Evolutionary conservation across 2,329 filamentous ascomycete genomes (phyloP).

Genomic region (Ophiostoma quercus): DNA sequence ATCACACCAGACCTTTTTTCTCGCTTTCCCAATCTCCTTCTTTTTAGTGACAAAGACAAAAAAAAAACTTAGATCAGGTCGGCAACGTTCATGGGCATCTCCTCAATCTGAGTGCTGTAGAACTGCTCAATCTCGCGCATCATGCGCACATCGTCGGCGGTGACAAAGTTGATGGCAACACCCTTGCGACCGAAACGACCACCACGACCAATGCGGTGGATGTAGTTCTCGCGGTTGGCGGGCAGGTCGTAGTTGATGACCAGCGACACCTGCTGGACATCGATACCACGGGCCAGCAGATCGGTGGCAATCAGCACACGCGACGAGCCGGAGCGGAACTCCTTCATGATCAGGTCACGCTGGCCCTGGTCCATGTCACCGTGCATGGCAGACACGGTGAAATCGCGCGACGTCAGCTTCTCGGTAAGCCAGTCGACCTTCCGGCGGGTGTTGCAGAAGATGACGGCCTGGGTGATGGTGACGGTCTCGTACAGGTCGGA

Average conservation of each 20-base stretch:
- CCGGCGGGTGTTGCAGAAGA: slow-evolving; percentile 99
- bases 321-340: slow-evolving; percentile 97
- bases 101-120: slow-evolving; percentile 99
- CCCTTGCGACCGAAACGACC: slow-evolving; percentile 99
- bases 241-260: slow-evolving; percentile 99
- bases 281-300: slow-evolving; percentile 96
- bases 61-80: slow-evolving; percentile 60
- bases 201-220: slow-evolving; percentile 98
- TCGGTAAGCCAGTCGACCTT: slow-evolving; percentile 99
- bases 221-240: slow-evolving; percentile 99
- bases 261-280: slow-evolving; percentile 98
- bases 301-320: slow-evolving; percentile 98
- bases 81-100: slow-evolving; percentile 97
- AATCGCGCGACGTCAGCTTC: slow-evolving; percentile 97
- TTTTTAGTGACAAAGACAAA: neutral
- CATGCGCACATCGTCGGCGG: slow-evolving; percentile 97
- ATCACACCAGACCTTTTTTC: slow-evolving; percentile 6
- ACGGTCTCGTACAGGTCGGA: slow-evolving; percentile 99
- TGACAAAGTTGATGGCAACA: slow-evolving; percentile 99
- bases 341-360: slow-evolving; percentile 99
- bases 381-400: slow-evolving; percentile 99
- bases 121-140: slow-evolving; percentile 99
- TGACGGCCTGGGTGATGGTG: slow-evolving; percentile 98
- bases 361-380: slow-evolving; percentile 98
- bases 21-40: too few species aligned